Percentiles rank a stretch among this genome's conserved stretches.
Conservation (phyloP, 768 basidiomycete species). For the Leccinum arenicola region DNA sequence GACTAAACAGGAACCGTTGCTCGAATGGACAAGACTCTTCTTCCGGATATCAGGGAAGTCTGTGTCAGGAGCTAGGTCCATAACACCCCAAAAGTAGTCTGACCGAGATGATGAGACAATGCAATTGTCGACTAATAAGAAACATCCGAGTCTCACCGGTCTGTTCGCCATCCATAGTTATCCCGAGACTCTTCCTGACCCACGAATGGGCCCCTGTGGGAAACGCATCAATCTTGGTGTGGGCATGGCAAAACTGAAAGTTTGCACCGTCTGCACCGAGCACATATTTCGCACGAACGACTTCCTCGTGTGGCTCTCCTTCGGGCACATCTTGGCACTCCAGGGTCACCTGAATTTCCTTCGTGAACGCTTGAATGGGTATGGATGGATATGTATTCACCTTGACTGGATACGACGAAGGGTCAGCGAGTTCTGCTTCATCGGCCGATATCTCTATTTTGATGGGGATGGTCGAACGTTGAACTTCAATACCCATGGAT, state of each 20-base stretch:
- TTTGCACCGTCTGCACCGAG: conserved; percentile 69
- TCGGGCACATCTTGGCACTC: conserved; percentile 24
- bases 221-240: conserved; percentile 1
- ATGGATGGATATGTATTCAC: conserved; percentile 3
- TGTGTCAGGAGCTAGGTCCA: conserved; percentile 46
- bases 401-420: neutral
- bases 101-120: neutral
- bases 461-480: conserved; percentile 32
- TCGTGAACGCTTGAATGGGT: conserved; percentile 20
- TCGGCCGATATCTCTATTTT: conserved; percentile 29
- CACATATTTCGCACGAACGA: conserved; percentile 70
- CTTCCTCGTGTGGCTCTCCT: conserved; percentile 43
- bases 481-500: conserved; percentile 28
- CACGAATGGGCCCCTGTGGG: conserved; percentile 73
- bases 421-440: conserved; percentile 20
- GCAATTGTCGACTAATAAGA: neutral
- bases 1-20: conserved; percentile 47
- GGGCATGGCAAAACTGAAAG: neutral
- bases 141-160: conserved; percentile 29
- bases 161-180: conserved; percentile 77
- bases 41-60: conserved; percentile 56
- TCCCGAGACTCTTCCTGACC: conserved; percentile 66
- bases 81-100: conserved; percentile 45
- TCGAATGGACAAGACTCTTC: conserved; percentile 47
- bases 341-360: conserved; percentile 19